A percentile compares a stretch with the other conserved stretches of the same genome.
phyloP scores from a whole-genome alignment of 176 grass and related monocot genomes.

The Secale cereale region DNA sequence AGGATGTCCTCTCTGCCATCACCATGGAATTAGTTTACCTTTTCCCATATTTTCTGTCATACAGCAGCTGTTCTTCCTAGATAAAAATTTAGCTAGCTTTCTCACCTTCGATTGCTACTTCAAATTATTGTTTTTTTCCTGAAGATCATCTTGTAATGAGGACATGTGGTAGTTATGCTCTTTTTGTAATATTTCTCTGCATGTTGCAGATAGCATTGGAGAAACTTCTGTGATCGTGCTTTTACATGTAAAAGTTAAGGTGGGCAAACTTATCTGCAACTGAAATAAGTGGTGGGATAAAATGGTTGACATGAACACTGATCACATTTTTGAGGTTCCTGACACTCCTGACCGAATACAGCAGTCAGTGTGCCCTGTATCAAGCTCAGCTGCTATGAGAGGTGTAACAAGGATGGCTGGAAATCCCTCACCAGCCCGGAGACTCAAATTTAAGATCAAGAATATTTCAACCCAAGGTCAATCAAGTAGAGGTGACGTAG shows the following conservation, averaged over 20 bases:
- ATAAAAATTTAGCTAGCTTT: background rate
- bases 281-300: constrained; percentile 8
- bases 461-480: constrained; percentile 15
- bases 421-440: constrained; percentile 10
- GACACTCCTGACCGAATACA: constrained; percentile 67
- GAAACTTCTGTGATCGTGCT: constrained; percentile 8
- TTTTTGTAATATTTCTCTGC: constrained; percentile 9
- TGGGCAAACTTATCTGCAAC: background rate
- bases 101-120: background rate
- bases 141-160: background rate
- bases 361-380: constrained; percentile 23
- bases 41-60: background rate
- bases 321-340: constrained; percentile 62
- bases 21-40: background rate
- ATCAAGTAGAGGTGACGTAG: constrained; percentile 19
- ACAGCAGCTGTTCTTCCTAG: background rate
- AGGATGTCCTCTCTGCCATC: background rate
- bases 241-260: constrained; percentile 1
- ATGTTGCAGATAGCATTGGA: constrained; percentile 10
- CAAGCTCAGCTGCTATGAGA: constrained; percentile 27
- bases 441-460: constrained; percentile 21
- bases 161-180: background rate
- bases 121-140: background rate
- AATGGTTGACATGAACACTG: constrained; percentile 44
- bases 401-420: background rate